These are phyloP conservation scores for Neofusicoccum sp. DNA, from an alignment of 2,329 filamentous ascomycete species.

Conservation along the genomic window DNA sequence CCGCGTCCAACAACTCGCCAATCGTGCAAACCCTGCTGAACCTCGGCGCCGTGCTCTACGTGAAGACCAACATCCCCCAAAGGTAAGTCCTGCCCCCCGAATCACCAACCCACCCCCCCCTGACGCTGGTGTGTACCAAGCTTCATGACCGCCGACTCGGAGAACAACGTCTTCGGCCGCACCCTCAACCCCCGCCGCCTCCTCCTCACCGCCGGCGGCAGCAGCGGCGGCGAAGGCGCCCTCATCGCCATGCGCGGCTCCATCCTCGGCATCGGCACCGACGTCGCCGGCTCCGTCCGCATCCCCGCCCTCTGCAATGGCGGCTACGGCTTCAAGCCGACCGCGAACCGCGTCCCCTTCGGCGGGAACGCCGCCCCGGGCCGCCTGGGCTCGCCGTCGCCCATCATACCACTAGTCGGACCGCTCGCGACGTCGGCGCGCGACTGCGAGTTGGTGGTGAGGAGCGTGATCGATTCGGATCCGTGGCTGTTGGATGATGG, in stretches of 20 bases:
- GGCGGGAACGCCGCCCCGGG: slow-evolving; percentile 26
- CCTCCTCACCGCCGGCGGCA: slow-evolving; percentile 61
- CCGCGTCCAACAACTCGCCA: slow-evolving; percentile 32
- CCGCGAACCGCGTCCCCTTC: slow-evolving; percentile 45
- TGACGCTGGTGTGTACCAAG: neutral
- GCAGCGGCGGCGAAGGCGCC: slow-evolving; percentile 64
- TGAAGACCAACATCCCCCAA: slow-evolving; percentile 55
- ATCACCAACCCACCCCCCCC: slow-evolving; percentile 37
- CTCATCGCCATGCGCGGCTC: slow-evolving; percentile 59
- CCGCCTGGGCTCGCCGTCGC: slow-evolving; percentile 15
- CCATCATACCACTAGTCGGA: slow-evolving; percentile 42
- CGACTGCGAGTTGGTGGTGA: slow-evolving; percentile 44
- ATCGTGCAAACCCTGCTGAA: slow-evolving; percentile 38
- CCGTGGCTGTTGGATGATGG: slow-evolving; percentile 49
- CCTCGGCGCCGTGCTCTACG: slow-evolving; percentile 51
- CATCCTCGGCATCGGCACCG: slow-evolving; percentile 61
- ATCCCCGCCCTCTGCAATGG: slow-evolving; percentile 78
- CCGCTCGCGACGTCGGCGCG: slow-evolving; percentile 44
- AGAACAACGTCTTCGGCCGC: slow-evolving; percentile 62
- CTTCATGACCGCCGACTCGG: slow-evolving; percentile 50
- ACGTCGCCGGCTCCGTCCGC: slow-evolving; percentile 62
- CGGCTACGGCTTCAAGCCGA: slow-evolving; percentile 42
- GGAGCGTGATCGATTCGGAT: slow-evolving; percentile 37
- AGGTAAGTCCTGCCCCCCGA: slow-evolving; percentile 43
- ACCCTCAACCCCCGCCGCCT: slow-evolving; percentile 64